Conservation (phyloP, 371 early-diverging fungal species). For the Mucor ambiguus region DNA sequence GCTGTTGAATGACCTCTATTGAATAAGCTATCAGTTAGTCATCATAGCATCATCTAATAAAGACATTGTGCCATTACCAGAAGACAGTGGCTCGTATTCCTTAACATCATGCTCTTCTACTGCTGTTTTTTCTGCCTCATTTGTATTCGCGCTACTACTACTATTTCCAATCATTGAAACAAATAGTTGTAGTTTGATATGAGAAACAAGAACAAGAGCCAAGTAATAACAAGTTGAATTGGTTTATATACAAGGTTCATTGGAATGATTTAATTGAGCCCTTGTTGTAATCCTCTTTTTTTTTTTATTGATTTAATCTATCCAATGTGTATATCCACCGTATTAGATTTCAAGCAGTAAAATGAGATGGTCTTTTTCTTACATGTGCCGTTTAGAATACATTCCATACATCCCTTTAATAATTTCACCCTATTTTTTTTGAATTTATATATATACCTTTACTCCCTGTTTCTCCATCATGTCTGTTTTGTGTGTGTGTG, state of each 20-base stretch:
- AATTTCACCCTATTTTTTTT: slow-evolving; percentile 4
- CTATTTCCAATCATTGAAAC: background rate
- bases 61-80: background rate
- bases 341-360: background rate
- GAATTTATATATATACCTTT: background rate
- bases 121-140: background rate
- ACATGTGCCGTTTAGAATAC: slow-evolving; percentile 3
- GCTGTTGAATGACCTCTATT: background rate
- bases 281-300: slow-evolving; percentile 24
- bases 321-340: slow-evolving; percentile 9
- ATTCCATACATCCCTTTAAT: slow-evolving; percentile 18
- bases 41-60: background rate
- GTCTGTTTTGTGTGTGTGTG: background rate
- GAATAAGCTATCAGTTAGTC: background rate
- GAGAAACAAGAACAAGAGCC: slow-evolving; percentile 5
- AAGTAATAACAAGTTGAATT: background rate
- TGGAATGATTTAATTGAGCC: slow-evolving; percentile 22
- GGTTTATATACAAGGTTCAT: slow-evolving; percentile 1
- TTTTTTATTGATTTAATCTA: slow-evolving; percentile 21
- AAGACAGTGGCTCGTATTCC: background rate
- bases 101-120: background rate
- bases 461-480: background rate
- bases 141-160: background rate
- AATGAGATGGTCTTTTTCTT: background rate
- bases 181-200: background rate